Evolutionary conservation across 495 filamentous ascomycete genomes (phyloP).

Genomic region (Parachaetomium inaequale): DNA sequence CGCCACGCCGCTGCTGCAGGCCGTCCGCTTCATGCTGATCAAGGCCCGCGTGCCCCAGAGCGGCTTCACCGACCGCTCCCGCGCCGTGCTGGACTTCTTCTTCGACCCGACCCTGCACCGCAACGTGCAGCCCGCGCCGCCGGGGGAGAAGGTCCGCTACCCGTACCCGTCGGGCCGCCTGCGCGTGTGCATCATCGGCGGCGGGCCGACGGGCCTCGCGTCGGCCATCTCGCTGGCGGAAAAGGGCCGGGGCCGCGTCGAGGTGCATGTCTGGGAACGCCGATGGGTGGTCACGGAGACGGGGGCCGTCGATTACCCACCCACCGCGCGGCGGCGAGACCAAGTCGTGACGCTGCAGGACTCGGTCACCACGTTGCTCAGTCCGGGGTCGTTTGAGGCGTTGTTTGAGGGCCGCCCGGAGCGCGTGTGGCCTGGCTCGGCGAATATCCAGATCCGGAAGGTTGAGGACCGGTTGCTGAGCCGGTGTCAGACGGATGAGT

Average conservation of each 20-base stretch:
- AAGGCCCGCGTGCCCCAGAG: conserved; percentile 30
- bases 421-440: conserved; percentile 35
- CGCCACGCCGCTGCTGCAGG: conserved; percentile 34
- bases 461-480: conserved; percentile 39
- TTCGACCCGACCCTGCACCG: conserved; percentile 38
- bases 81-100: conserved; percentile 36
- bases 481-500: conserved; percentile 33
- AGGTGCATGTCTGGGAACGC: conserved; percentile 36
- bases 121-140: conserved; percentile 28
- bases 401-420: conserved; percentile 33
- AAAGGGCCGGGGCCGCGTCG: conserved; percentile 31
- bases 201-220: conserved; percentile 36
- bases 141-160: conserved; percentile 27
- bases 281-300: conserved; percentile 26
- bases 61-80: conserved; percentile 24
- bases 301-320: conserved; percentile 29
- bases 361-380: conserved; percentile 34
- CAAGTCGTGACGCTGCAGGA: conserved; percentile 38
- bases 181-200: conserved; percentile 34
- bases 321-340: conserved; percentile 29
- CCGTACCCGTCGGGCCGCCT: conserved; percentile 34
- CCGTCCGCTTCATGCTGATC: conserved; percentile 38
- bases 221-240: conserved; percentile 39
- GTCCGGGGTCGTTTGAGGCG: conserved; percentile 24
- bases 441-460: conserved; percentile 41